Evolutionary conservation across 345 rosid genomes (phyloP), one percentile per base, ranked within the genome.

Genomic region (Cardamine chenopodiifolia): DNA sequence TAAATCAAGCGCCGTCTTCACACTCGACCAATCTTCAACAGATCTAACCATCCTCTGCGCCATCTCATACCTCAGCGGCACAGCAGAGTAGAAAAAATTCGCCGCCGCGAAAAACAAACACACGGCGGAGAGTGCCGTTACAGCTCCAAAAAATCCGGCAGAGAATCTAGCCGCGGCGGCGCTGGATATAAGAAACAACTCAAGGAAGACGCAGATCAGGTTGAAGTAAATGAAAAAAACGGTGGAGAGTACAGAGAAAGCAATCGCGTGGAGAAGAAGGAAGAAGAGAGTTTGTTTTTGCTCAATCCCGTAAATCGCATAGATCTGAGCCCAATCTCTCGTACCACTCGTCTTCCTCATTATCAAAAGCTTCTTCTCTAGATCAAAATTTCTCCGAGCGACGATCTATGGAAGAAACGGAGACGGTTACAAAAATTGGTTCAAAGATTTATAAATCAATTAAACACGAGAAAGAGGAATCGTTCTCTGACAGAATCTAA

Each of bases 321-420:
- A 94, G 92, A 94, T 91, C 97, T 91, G 98, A 59, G 88, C 73
- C 96, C 97, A 92, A 29, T 94, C 96, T 63, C 87, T 79, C 1
- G 73, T 60, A 1, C 70, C 50, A 50, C 74, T 55, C 58, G 60
- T 76, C 58, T 83, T 85, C 26, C 82, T 84, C 86, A 85, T 82
- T 2, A 20, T 49, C 25, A 17, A 45, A 44, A 45, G 9, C 52
- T 45, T 47, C 49, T 35, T 35, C 15, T 15, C 3, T 49, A 37
- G 55, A 66, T 66, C 53, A 3, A 39, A n/a, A n/a, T n/a, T n/a
- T n/a, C n/a, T n/a, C n/a, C n/a, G n/a, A 31, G 62, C 13, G 52
- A 62, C 32, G 32, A 29, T 29, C 32, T 29, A 35, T 35, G 60
- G 31, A 69, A 71, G 65, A 57, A 45, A 57, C 39, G 49, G 68